phyloP scores from a whole-genome alignment of 2,329 filamentous ascomycete genomes.

The Xylaria sp. region DNA sequence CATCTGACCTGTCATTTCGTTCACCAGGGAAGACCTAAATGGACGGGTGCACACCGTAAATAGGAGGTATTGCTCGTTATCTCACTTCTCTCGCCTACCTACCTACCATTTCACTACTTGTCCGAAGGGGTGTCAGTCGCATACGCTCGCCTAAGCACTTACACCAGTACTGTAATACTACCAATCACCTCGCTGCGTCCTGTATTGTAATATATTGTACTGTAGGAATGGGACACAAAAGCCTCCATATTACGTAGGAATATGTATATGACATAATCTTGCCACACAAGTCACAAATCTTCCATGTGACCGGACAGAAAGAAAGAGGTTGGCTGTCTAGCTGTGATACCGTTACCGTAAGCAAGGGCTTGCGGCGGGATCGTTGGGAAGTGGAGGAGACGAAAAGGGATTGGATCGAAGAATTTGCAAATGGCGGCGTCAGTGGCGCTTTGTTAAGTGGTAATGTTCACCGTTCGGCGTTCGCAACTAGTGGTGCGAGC shows the following conservation, averaged over 20 bases:
- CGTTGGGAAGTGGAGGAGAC: background rate
- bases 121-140: no score
- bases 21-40: background rate
- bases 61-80: slow-evolving; percentile 2
- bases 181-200: no score
- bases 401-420: slow-evolving; percentile 1
- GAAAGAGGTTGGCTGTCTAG: background rate
- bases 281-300: slow-evolving; percentile 11
- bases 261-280: slow-evolving; percentile 24
- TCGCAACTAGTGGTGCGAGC: background rate
- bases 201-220: no score
- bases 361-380: slow-evolving; percentile 1
- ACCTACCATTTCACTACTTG: background rate
- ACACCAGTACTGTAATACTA: no score
- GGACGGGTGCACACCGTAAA: slow-evolving; percentile 1
- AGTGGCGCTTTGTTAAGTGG: slow-evolving; percentile 13
- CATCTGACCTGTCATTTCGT: slow-evolving; percentile 13
- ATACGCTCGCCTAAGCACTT: no score
- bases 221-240: no score
- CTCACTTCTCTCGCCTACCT: background rate
- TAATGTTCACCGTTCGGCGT: background rate
- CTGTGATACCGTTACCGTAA: slow-evolving; percentile 4
- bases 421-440: background rate
- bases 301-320: slow-evolving; percentile 2
- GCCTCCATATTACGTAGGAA: no score